Percentiles rank a stretch among this genome's conserved stretches.
Evolutionary conservation across 148 eudicot species (phyloP).

Genomic region (Camellia granthamiana): DNA sequence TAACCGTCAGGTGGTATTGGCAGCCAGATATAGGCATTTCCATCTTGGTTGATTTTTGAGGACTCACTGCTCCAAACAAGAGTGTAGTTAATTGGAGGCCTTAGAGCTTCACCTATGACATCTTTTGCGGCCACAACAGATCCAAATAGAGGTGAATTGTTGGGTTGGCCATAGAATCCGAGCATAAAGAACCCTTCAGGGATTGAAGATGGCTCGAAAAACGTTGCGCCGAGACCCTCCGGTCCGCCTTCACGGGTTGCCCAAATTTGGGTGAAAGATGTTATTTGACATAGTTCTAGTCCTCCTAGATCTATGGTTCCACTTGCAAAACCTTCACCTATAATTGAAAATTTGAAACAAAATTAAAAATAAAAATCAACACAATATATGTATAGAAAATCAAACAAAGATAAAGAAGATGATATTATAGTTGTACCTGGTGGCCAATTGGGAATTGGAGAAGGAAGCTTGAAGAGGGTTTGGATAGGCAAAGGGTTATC

Average conservation of each 20-base stretch:
- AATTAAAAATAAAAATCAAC: background rate
- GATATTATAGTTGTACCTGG: conserved; percentile 18
- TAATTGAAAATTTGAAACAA: background rate
- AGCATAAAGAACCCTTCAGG: conserved; percentile 45
- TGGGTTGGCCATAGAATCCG: conserved; percentile 48
- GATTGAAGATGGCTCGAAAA: conserved; percentile 38
- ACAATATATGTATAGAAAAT: background rate
- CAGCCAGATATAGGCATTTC: conserved; percentile 36
- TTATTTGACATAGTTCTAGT: conserved; percentile 30
- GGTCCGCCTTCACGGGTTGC: conserved; percentile 43
- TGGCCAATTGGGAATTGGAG: conserved; percentile 30
- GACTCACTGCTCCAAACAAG: conserved; percentile 45
- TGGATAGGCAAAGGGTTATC: conserved; percentile 26
- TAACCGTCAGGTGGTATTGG: conserved; percentile 40
- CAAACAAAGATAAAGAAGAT: background rate
- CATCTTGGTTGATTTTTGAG: conserved; percentile 32
- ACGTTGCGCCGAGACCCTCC: conserved; percentile 42
- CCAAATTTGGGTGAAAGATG: conserved; percentile 44
- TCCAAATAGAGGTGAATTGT: conserved; percentile 32
- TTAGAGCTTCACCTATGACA: conserved; percentile 16
- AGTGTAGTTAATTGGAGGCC: conserved; percentile 35
- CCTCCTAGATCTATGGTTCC: conserved; percentile 55
- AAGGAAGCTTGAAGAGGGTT: conserved; percentile 35
- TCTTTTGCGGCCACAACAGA: conserved; percentile 42
- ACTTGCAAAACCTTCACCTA: conserved; percentile 49